phyloP scores from a whole-genome alignment of 2,329 filamentous ascomycete genomes.

The Aspergillus oerlinghausenensis region DNA sequence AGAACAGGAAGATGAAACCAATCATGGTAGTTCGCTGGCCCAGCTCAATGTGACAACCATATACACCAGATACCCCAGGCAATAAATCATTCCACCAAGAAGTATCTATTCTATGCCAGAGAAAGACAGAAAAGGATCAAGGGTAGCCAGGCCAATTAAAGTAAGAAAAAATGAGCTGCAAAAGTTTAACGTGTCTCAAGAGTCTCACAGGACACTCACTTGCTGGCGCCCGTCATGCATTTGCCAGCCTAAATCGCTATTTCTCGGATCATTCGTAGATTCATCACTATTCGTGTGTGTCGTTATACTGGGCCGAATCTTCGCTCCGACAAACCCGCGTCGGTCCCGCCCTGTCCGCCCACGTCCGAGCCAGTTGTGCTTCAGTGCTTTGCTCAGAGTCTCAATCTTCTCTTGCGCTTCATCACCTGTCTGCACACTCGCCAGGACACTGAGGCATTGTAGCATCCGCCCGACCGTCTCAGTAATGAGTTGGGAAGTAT shows the following conservation, averaged over 20 bases:
- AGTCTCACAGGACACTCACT: slow-evolving; percentile 25
- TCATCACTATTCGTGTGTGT: slow-evolving; percentile 24
- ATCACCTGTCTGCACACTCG: slow-evolving; percentile 68
- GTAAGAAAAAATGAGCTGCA: slow-evolving; percentile 4
- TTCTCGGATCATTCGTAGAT: slow-evolving; percentile 13
- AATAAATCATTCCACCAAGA: slow-evolving; percentile 1
- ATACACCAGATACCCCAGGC: not conserved
- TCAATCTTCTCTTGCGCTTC: slow-evolving; percentile 74
- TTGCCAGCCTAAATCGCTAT: slow-evolving; percentile 15
- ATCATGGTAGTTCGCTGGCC: not conserved
- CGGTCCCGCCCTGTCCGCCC: slow-evolving; percentile 85
- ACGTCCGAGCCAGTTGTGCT: slow-evolving; percentile 93
- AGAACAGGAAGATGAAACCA: not conserved
- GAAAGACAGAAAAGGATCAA: slow-evolving; percentile 4
- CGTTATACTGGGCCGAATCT: slow-evolving; percentile 37
- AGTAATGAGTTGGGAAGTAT: slow-evolving; percentile 68
- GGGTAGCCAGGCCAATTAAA: not conserved
- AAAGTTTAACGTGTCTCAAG: slow-evolving; percentile 4
- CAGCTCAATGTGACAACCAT: not conserved
- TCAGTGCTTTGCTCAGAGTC: slow-evolving; percentile 77
- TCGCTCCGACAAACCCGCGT: slow-evolving; percentile 78
- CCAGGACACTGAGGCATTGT: slow-evolving; percentile 89
- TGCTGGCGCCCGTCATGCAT: slow-evolving; percentile 23
- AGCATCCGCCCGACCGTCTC: slow-evolving; percentile 94
- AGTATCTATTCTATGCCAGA: slow-evolving; percentile 17